phyloP scores from a whole-genome alignment of 2,329 filamentous ascomycete species.

The Elsinoe fawcettii region DNA sequence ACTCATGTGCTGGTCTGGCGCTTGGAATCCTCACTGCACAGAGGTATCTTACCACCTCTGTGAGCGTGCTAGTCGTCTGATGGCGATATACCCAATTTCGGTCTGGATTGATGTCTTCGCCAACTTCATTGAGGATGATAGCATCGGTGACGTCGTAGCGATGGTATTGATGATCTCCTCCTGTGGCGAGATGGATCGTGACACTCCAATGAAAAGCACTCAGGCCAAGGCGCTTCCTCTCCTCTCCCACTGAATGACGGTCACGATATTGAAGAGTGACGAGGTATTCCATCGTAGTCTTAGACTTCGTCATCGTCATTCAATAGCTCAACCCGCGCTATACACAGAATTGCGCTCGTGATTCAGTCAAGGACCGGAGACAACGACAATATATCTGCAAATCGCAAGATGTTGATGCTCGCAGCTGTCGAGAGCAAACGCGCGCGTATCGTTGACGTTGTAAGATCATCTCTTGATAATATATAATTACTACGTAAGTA shows the following conservation, averaged over 20 bases:
- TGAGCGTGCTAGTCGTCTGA: neutral
- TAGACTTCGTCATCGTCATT: neutral
- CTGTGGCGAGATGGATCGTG: neutral
- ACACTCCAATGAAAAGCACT: neutral
- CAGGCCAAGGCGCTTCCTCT: neutral
- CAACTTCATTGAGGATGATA: neutral
- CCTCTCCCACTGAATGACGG: neutral
- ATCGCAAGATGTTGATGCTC: neutral
- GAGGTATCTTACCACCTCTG: neutral
- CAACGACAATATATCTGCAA: neutral
- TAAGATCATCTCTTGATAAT: neutral
- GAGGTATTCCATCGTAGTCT: neutral
- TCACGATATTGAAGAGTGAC: neutral
- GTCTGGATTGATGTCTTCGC: neutral
- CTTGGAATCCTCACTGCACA: neutral
- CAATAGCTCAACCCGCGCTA: too few species aligned
- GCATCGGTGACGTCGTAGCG: neutral
- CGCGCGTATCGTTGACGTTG: neutral
- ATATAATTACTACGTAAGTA: neutral
- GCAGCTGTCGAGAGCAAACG: neutral
- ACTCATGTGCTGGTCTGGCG: neutral
- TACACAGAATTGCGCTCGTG: too few species aligned
- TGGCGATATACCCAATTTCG: conserved; percentile 2
- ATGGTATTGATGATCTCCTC: neutral
- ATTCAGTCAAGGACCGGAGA: neutral